Percentiles rank a stretch among this genome's conserved stretches.
These are phyloP conservation scores for Glutinoglossum americanum DNA, from an alignment of 495 filamentous ascomycete genomes.

Conservation along the genomic window DNA sequence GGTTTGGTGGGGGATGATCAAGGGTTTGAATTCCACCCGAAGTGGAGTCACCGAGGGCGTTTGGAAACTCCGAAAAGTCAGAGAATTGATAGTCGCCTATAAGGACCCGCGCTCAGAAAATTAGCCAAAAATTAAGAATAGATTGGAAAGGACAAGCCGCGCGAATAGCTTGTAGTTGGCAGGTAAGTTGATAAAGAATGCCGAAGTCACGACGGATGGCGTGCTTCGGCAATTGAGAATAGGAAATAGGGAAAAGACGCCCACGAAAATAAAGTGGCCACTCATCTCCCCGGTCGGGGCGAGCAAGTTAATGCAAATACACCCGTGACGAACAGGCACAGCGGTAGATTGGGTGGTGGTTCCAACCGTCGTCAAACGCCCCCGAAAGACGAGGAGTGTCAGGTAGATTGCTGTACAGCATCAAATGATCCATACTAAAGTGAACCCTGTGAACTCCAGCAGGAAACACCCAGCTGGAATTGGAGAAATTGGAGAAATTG, in stretches of 20 bases:
- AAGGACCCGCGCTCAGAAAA: background rate
- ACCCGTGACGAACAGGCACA: background rate
- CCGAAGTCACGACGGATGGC: constrained; percentile 13
- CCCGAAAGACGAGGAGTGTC: no score
- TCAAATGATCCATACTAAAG: no score
- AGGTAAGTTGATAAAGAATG: background rate
- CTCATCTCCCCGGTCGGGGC: background rate
- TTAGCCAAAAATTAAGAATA: background rate
- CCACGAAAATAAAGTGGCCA: background rate
- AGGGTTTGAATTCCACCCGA: background rate
- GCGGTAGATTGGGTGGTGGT: no score
- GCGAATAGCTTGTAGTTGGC: background rate
- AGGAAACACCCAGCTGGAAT: no score
- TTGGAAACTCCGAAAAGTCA: constrained; percentile 10
- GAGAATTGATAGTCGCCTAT: constrained; percentile 15
- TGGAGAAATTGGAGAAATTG: background rate
- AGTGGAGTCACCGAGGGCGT: background rate
- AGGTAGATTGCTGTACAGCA: background rate
- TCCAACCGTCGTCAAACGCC: no score
- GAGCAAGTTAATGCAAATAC: background rate
- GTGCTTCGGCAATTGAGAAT: constrained; percentile 9
- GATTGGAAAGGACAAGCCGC: background rate
- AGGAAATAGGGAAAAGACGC: no score
- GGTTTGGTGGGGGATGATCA: background rate
- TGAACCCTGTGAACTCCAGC: no score